These are phyloP conservation scores for Malassezia equina DNA, from an alignment of 1,284 basidiomycete genomes.

Conservation along the genomic window DNA sequence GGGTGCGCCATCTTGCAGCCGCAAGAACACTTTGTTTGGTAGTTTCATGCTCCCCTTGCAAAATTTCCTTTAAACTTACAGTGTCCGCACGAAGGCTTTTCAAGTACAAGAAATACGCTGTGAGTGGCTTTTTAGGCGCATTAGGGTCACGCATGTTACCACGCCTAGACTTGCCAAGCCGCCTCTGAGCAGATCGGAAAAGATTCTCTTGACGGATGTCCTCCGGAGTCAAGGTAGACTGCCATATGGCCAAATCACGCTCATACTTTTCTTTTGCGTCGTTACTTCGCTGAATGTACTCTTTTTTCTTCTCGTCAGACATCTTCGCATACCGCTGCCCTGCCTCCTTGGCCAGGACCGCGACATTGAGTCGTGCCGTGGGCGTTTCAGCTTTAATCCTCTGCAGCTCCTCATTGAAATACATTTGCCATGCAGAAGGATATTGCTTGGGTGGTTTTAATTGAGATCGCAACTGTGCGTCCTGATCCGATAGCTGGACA, in stretches of 20 bases:
- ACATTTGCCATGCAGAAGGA: conserved; percentile 90
- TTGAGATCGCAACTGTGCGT: conserved; percentile 48
- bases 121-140: conserved; percentile 87
- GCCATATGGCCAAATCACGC: conserved; percentile 70
- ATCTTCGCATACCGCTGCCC: conserved; percentile 77
- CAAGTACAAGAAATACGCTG: conserved; percentile 88
- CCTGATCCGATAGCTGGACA: neutral
- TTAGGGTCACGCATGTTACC: conserved; percentile 94
- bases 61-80: conserved; percentile 56
- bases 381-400: conserved; percentile 58
- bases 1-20: conserved; percentile 78
- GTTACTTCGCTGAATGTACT: conserved; percentile 55
- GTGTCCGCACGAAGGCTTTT: conserved; percentile 52
- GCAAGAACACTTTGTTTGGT: conserved; percentile 89
- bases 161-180: conserved; percentile 82
- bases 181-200: conserved; percentile 80
- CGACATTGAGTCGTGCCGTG: conserved; percentile 71
- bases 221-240: conserved; percentile 78
- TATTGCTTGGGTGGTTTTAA: conserved; percentile 83
- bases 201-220: conserved; percentile 89
- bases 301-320: conserved; percentile 61
- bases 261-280: conserved; percentile 70
- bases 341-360: conserved; percentile 88
- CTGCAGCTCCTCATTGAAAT: conserved; percentile 88
- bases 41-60: conserved; percentile 85